Percentiles rank a stretch among this genome's conserved stretches.
Evolutionary conservation across 139 green algal species (phyloP).

Genomic region (Coccomyxa sp.): DNA sequence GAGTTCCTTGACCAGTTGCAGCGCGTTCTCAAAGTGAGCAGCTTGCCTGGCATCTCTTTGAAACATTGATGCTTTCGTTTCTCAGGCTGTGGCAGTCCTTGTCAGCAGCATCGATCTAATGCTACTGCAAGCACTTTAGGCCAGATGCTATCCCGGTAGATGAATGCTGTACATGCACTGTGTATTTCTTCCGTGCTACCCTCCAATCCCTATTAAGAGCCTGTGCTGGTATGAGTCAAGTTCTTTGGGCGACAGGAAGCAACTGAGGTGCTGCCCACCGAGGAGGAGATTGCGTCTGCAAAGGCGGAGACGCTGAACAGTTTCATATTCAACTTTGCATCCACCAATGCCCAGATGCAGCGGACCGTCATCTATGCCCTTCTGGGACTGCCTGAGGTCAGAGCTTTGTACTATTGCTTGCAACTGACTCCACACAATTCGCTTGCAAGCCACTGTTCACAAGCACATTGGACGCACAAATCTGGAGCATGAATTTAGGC

Average conservation of each 20-base stretch:
- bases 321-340: conserved; percentile 85
- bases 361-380: conserved; percentile 53
- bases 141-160: background rate
- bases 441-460: too few relatives aligned
- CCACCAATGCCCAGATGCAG: conserved; percentile 49
- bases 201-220: background rate
- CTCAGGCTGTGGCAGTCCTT: background rate
- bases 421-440: background rate
- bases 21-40: conserved; percentile 11
- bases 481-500: too few relatives aligned
- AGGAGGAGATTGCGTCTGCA: conserved; percentile 29
- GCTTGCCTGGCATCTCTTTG: background rate
- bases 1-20: conserved; percentile 36
- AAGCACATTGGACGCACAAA: too few relatives aligned
- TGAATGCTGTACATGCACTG: background rate
- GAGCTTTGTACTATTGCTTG: background rate
- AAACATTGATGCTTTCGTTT: background rate
- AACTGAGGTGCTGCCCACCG: background rate
- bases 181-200: background rate
- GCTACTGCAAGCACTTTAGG: background rate
- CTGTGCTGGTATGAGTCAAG: background rate
- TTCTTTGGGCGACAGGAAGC: background rate
- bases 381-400: conserved; percentile 60
- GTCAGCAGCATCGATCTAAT: background rate
- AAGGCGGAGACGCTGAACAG: conserved; percentile 60